These are phyloP conservation scores for Neofusicoccum laricinum DNA, from an alignment of 2,329 filamentous ascomycete genomes.

Conservation along the genomic window DNA sequence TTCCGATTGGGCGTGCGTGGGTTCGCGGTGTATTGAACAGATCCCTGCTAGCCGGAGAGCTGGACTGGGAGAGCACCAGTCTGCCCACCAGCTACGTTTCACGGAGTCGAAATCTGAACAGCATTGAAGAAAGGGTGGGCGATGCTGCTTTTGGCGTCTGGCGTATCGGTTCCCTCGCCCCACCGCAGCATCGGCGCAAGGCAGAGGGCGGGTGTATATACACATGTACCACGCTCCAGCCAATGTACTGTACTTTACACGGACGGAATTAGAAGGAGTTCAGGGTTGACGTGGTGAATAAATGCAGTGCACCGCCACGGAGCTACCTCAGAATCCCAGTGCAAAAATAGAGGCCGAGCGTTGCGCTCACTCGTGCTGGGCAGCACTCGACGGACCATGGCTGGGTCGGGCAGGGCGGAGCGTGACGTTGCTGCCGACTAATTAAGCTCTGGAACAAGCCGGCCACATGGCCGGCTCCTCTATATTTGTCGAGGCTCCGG, in stretches of 20 bases:
- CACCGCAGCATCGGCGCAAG: neutral
- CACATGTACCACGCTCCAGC: neutral
- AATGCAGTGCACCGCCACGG: too few species aligned
- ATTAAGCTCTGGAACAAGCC: conserved; percentile 3
- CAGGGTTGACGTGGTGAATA: neutral
- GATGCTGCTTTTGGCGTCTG: conserved; percentile 1
- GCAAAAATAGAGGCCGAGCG: neutral
- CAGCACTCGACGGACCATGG: neutral
- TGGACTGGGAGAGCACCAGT: neutral
- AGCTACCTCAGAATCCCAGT: neutral
- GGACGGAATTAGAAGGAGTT: neutral
- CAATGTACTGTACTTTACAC: neutral
- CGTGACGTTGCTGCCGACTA: neutral
- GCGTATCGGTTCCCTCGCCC: neutral
- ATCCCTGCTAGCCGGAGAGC: neutral
- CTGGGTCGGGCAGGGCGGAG: neutral
- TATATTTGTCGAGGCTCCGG: neutral
- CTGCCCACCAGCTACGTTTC: neutral
- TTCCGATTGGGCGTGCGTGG: neutral
- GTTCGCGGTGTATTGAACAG: neutral
- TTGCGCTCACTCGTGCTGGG: neutral
- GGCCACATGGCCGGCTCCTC: neutral
- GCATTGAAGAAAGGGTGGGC: neutral
- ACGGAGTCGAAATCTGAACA: neutral
- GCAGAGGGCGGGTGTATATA: neutral